Conservation (phyloP, 192 early-diverging fungal genomes). For the Coemansia sp. region DNA sequence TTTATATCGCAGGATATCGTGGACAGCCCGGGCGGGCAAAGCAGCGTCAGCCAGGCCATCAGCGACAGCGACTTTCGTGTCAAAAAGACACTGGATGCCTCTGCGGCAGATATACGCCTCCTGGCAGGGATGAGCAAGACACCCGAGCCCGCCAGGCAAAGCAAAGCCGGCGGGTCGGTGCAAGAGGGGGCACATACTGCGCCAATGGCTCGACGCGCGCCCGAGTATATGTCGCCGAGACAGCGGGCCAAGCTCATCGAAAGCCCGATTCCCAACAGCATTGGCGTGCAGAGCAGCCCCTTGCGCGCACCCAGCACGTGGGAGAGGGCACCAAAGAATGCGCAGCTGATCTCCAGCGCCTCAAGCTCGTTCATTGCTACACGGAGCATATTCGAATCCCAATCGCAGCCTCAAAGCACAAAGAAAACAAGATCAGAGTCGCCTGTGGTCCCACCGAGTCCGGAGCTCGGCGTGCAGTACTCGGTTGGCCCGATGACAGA, state of each 20-base stretch:
- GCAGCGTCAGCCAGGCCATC: conserved; percentile 31
- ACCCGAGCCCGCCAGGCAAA: not conserved
- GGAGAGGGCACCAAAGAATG: not conserved
- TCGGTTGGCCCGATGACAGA: not conserved
- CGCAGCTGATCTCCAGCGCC: conserved; percentile 1
- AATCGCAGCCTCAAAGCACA: not conserved
- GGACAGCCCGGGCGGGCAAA: conserved; percentile 37
- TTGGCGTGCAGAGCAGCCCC: not conserved
- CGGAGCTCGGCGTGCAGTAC: conserved; percentile 28
- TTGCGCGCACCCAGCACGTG: not conserved
- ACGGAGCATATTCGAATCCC: conserved; percentile 15
- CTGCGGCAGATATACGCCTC: conserved; percentile 8
- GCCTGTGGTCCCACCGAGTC: conserved; percentile 4
- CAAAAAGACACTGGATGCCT: conserved; percentile 23
- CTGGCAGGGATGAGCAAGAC: conserved; percentile 3
- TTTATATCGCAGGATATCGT: conserved; percentile 3
- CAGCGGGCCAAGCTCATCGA: not conserved
- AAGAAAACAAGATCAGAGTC: not conserved
- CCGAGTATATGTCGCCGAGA: conserved; percentile 6
- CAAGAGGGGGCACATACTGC: not conserved
- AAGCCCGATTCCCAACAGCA: not conserved
- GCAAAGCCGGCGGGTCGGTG: not conserved
- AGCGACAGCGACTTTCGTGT: conserved; percentile 51
- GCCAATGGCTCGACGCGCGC: not conserved
- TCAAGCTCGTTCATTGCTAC: conserved; percentile 20